Conservation (phyloP, 306 rosid species). For the Chamaecrista fasciculata region DNA sequence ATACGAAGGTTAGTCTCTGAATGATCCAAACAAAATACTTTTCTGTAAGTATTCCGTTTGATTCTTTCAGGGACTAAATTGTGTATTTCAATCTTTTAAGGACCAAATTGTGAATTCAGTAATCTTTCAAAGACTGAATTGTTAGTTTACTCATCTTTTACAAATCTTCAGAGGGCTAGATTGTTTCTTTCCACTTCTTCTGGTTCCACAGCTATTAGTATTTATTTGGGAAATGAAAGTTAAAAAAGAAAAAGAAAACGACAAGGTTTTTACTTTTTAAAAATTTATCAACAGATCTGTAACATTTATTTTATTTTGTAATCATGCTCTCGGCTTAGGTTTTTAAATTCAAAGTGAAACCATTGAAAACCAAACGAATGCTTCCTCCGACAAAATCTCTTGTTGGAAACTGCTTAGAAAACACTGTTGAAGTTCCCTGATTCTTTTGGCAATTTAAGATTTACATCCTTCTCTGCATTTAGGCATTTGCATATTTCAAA, state of each 20-base stretch:
- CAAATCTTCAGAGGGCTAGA: neutral
- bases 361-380: neutral
- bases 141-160: too few relatives aligned
- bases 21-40: too few relatives aligned
- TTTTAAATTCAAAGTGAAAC: slow-evolving; percentile 21
- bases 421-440: neutral
- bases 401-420: neutral
- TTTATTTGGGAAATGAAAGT: neutral
- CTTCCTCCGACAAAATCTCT: slow-evolving; percentile 1
- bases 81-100: too few relatives aligned
- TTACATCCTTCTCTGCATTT: slow-evolving; percentile 12
- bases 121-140: too few relatives aligned
- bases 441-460: slow-evolving; percentile 3
- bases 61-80: too few relatives aligned
- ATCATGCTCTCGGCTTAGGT: slow-evolving; percentile 2
- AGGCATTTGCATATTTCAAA: neutral
- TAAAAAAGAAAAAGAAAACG: neutral
- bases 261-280: neutral
- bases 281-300: neutral
- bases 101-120: too few relatives aligned
- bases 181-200: slow-evolving; percentile 21
- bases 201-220: slow-evolving; percentile 1
- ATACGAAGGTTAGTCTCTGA: too few relatives aligned
- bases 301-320: neutral
- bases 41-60: too few relatives aligned